Evolutionary conservation across 2,329 filamentous ascomycete species (phyloP), one percentile per base, ranked within the genome.

Genomic region (Sporothrix globosa): DNA sequence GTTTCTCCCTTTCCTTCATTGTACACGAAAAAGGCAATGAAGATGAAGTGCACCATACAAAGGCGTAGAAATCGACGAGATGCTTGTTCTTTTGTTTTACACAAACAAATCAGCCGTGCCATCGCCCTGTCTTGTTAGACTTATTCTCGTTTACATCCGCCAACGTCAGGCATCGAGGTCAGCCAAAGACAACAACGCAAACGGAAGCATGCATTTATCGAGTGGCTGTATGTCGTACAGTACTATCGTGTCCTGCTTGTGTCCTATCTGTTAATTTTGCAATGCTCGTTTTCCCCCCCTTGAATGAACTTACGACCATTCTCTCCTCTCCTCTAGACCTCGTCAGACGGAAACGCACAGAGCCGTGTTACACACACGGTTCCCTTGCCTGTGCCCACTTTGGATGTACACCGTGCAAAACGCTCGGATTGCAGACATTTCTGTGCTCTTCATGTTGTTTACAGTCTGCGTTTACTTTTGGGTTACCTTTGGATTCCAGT

Each of bases 261-360:
- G 21, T 30, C 21, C 52, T 27, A 4, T 30, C 27, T 21, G 48
- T 21, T 10, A 21, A 17, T 21, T 17, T 19, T 41, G 24, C 4
- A 44, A 39, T 24, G 39, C 21, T 61, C 58, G 39, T 27, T 46
- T 44, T 1, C 56, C 34, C 52, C 58, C n/a, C n/a, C 41, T n/a
- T 7, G 17, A 41, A 14, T 44, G 41, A 13, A 50, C 3, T 50
- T 21, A n/a, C 11, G 5, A 7, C n/a, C 17, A 7, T 21, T 14
- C 41, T 61, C 58, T 27, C 3, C 17, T 63, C 39, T 46, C 41
- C 54, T 41, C 17, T n/a, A 19, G 54, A 24, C 58, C 58, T 63
- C 58, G 58, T 46, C 58, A 19, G 39, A 63, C 58, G 58, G 58
- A 63, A 46, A 63, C 11, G 39, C 39, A 63, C 58, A 63, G 39